phyloP scores from a whole-genome alignment of 2,329 filamentous ascomycete species.

The Beauveria australis region DNA sequence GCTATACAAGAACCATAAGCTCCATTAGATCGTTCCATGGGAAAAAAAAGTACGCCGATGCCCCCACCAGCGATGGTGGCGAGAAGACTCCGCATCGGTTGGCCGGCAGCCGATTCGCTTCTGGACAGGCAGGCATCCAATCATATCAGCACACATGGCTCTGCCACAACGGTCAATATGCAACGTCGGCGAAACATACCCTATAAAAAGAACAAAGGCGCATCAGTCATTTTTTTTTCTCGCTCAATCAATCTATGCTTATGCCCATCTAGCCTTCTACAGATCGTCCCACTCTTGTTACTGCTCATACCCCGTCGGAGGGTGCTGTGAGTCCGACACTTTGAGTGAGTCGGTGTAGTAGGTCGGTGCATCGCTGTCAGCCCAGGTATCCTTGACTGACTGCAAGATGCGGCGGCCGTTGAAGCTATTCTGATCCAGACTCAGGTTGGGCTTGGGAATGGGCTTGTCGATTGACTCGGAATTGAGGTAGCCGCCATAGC shows the following conservation, averaged over 20 bases:
- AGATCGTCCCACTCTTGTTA: not conserved
- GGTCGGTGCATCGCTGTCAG: conserved; percentile 26
- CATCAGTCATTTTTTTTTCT: not conserved
- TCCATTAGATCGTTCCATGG: not conserved
- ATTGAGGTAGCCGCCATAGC: conserved; percentile 44
- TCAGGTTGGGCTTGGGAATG: conserved; percentile 34
- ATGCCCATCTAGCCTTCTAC: too few species aligned
- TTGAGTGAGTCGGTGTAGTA: conserved; percentile 35
- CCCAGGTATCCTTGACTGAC: conserved; percentile 30
- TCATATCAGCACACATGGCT: not conserved
- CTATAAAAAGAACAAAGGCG: not conserved
- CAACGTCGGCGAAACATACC: not conserved
- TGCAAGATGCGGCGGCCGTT: conserved; percentile 27
- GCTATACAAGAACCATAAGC: too few species aligned
- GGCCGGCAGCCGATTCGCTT: not conserved
- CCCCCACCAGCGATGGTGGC: not conserved
- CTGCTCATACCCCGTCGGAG: conserved; percentile 30
- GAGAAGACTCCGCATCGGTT: not conserved
- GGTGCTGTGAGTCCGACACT: conserved; percentile 33
- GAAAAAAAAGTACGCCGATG: not conserved
- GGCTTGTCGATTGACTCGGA: conserved; percentile 22
- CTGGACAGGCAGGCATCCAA: not conserved
- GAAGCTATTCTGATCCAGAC: conserved; percentile 20
- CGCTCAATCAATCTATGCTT: not conserved
- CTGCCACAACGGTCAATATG: not conserved